These are phyloP conservation scores for Tulasnella sp. DNA, from an alignment of 768 basidiomycete genomes.

Conservation along the genomic window DNA sequence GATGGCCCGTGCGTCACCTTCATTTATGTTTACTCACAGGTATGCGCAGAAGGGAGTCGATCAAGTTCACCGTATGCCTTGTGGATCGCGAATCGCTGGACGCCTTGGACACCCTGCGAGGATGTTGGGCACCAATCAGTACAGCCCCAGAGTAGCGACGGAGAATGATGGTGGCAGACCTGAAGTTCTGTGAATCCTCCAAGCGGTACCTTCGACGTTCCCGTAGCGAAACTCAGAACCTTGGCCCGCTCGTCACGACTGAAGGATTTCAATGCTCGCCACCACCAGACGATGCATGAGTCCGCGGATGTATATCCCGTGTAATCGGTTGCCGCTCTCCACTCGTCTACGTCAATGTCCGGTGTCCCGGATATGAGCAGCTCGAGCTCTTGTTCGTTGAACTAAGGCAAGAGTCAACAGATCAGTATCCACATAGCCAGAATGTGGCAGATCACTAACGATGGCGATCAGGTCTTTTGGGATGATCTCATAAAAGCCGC, in stretches of 20 bases:
- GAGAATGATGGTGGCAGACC: slow-evolving; percentile 23
- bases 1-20: too few relatives aligned
- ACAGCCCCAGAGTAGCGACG: too few relatives aligned
- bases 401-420: slow-evolving; percentile 36
- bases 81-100: slow-evolving; percentile 92
- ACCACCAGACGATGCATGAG: slow-evolving; percentile 98
- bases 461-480: slow-evolving; percentile 93
- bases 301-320: slow-evolving; percentile 81
- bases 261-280: slow-evolving; percentile 96
- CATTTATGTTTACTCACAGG: slow-evolving; percentile 46
- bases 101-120: slow-evolving; percentile 81
- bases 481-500: slow-evolving; percentile 95
- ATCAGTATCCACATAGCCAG: neutral
- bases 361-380: slow-evolving; percentile 92
- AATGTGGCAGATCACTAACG: slow-evolving; percentile 38
- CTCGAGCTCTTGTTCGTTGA: slow-evolving; percentile 91
- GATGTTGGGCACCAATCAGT: neutral
- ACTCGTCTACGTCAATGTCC: slow-evolving; percentile 98
- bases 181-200: slow-evolving; percentile 91
- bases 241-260: slow-evolving; percentile 94
- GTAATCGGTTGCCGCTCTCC: slow-evolving; percentile 87
- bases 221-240: slow-evolving; percentile 91
- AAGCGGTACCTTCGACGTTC: slow-evolving; percentile 85
- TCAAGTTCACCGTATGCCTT: slow-evolving; percentile 81
- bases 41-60: slow-evolving; percentile 81